Conservation (phyloP, 2,329 filamentous ascomycete genomes). For the Fonsecaea pugnacius region DNA sequence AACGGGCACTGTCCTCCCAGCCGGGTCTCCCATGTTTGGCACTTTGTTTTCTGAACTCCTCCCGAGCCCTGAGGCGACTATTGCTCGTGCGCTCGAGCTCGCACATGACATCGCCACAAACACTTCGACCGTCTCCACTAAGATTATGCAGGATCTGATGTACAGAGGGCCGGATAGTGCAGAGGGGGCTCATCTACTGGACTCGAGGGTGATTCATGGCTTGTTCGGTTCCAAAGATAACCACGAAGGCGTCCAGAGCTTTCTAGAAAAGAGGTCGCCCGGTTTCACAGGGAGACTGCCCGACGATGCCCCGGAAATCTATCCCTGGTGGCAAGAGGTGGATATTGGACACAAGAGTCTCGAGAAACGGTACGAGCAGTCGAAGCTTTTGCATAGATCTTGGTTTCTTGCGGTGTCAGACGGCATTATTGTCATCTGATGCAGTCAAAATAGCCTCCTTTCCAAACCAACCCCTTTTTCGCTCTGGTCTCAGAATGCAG, state of each 20-base stretch:
- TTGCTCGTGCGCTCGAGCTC: constrained; percentile 67
- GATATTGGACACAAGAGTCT: no score
- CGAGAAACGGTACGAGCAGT: no score
- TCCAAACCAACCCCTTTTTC: no score
- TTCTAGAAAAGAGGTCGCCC: constrained; percentile 74
- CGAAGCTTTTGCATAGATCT: no score
- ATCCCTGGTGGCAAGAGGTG: no score
- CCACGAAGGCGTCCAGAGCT: constrained; percentile 69
- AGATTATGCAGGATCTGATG: constrained; percentile 74
- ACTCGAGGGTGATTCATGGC: constrained; percentile 51
- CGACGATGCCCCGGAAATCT: no score
- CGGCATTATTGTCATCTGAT: no score
- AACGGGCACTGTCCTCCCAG: constrained; percentile 64
- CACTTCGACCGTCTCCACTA: constrained; percentile 66
- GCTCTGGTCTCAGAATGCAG: no score
- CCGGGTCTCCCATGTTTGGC: constrained; percentile 56
- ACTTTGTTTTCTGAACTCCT: constrained; percentile 70
- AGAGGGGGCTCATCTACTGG: constrained; percentile 72
- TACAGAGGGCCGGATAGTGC: constrained; percentile 59
- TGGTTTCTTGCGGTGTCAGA: no score
- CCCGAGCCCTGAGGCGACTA: constrained; percentile 61
- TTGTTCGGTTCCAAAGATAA: constrained; percentile 60
- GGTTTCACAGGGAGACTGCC: no score
- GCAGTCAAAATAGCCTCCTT: no score
- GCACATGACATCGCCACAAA: constrained; percentile 70